Evolutionary conservation across 2,329 filamentous ascomycete species (phyloP), one percentile per base, ranked within the genome.

Genomic region (Plenodomus lindquistii): DNA sequence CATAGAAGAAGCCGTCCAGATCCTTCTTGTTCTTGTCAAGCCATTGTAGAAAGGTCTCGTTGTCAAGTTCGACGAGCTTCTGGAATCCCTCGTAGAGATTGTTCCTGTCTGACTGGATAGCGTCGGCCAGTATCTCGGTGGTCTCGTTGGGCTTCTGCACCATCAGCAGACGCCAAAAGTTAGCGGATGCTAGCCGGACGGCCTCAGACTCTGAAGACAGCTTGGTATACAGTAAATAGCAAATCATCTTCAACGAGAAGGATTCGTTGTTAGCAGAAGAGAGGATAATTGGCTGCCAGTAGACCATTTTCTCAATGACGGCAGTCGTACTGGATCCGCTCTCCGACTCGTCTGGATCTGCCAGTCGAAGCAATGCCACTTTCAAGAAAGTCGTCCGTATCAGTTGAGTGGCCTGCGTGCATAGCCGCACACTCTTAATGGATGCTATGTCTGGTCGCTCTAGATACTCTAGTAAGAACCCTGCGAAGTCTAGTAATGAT

Each of bases 251-350:
- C 63, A 97, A 82, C 64, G 89, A 89, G 9, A 90, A 86, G n/a
- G 89, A 84, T 37, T 96, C 91, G 6, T 83, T 79, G 2, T 89
- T 87, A 15, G 94, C 84, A 3, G 87, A 85, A 2, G 86, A 86
- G 15, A 99, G 77, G 15, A 99, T 85, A 16, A 96, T 89, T 17
- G 90, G 91, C 69, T 97, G 94, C 94, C 94, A 99, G 71, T 97
- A 97, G 0, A 90, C 85, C 62, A 99, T 84, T 66, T 91, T 93
- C 50, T 89, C 82, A 71, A 99, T 83, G 48, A 95, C 91, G 0
- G 81, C 77, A 20, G 87, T 80, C 0, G 85, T 84, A 40, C 90
- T 85, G 6, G 74, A 69, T 48, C 87, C 82, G 2, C 81, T 79
- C 44, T 84, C 78, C 1, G 80, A 73, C 27, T 87, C 86, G 41